Conservation (phyloP, 2,329 filamentous ascomycete genomes). For the Macrophomina phaseolina region DNA sequence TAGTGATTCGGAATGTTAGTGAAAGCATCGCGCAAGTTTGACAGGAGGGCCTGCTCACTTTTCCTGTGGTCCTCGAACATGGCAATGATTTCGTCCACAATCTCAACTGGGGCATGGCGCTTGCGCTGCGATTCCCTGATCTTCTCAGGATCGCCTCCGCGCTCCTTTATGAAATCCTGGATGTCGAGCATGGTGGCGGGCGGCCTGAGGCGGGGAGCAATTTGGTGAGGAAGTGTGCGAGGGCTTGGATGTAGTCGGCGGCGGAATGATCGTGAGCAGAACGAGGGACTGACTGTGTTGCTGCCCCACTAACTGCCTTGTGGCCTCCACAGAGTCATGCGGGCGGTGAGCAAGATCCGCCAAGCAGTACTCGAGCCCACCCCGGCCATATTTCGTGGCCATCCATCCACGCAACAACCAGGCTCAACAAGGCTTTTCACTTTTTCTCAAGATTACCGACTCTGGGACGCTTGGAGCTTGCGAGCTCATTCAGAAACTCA, state of each 20-base stretch:
- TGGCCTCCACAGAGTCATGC: constrained; percentile 26
- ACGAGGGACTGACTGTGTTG: constrained; percentile 5
- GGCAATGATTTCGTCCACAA: constrained; percentile 88
- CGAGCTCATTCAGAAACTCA: too few relatives aligned
- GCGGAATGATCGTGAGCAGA: constrained; percentile 23
- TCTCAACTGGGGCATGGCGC: constrained; percentile 78
- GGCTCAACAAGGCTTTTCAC: neutral
- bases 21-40: neutral
- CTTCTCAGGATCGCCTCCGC: constrained; percentile 87
- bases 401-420: neutral
- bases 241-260: constrained; percentile 5
- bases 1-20: constrained; percentile 36
- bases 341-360: constrained; percentile 23
- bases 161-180: constrained; percentile 68
- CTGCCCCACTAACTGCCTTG: constrained; percentile 23
- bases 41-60: constrained; percentile 56
- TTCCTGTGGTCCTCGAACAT: constrained; percentile 85
- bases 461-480: too few relatives aligned
- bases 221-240: neutral
- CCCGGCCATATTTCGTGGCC: constrained; percentile 3
- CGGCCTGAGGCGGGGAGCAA: neutral
- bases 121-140: constrained; percentile 90
- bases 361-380: neutral
- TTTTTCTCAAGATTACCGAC: too few relatives aligned
- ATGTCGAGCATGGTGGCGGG: constrained; percentile 47